Conservation (phyloP, 2,329 filamentous ascomycete genomes). For the Zopfia rhizophila region DNA sequence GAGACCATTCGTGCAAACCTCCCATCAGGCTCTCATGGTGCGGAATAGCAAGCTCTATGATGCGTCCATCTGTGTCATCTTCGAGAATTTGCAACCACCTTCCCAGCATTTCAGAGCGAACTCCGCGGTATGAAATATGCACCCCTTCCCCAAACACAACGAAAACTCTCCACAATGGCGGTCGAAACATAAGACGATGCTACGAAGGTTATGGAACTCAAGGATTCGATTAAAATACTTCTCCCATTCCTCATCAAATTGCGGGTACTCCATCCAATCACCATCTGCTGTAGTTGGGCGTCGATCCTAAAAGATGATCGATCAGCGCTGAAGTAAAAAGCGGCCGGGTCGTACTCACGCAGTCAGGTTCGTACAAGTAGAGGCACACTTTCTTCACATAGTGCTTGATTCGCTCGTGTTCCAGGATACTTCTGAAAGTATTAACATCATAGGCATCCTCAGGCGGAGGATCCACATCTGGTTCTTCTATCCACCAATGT, state of each 20-base stretch:
- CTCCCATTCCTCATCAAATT: too few relatives aligned
- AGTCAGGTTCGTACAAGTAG: constrained; percentile 18
- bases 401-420: constrained; percentile 6
- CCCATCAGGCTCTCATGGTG: too few relatives aligned
- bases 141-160: too few relatives aligned
- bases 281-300: constrained; percentile 2
- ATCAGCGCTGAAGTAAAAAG: not conserved
- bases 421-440: constrained; percentile 12
- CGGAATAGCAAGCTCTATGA: too few relatives aligned
- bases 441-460: constrained; percentile 1
- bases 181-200: constrained; percentile 14
- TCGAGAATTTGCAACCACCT: too few relatives aligned
- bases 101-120: too few relatives aligned
- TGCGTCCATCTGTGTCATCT: too few relatives aligned
- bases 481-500: constrained; percentile 1
- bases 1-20: too few relatives aligned
- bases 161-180: constrained; percentile 13
- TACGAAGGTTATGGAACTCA: constrained; percentile 8
- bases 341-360: constrained; percentile 5
- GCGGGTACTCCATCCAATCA: not conserved
- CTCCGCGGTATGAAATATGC: too few relatives aligned
- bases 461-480: not conserved
- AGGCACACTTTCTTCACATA: constrained; percentile 14
- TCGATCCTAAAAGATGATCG: not conserved
- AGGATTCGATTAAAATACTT: constrained; percentile 1